Base-by-base conservation (phyloP, 306 rosid species). In the Acmispon strigosus region DNA sequence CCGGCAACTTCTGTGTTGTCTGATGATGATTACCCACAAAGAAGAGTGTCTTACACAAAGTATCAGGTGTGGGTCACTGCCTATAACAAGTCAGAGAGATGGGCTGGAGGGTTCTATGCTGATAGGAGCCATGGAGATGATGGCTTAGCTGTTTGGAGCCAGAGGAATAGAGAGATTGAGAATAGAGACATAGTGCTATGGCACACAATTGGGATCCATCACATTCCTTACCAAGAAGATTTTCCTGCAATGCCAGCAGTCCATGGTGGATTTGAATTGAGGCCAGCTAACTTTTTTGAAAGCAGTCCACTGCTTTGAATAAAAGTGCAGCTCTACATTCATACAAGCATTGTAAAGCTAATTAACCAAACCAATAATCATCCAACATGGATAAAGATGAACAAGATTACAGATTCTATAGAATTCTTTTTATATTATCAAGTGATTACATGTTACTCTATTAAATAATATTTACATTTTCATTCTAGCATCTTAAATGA, bases 141-240 rank as follows among this genome's bases (percentile, higher is more conserved):
- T 73, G 90, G 96, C 69, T 82, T 92, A 75, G 92, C 90, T 29
- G 62, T 86, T 66, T 93, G 98, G 98, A 87, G 89, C 69, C 78
- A 73, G 3, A 89, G 93, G 88, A 84, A 93, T 1, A 90, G 96
- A 39, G 89, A 36, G 36, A 93, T 93, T 20, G 90, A 88, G 55
- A 88, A 93, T 73, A 90, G 19, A 75, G 98, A 93, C 61, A 88
- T 88, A 48, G 98, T 90, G 13, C 0, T 90, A 5, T 90, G 98
- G 98, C 86, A 93, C 77, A 86, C 92, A 1, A 73, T 90, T 22
- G 98, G 98, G 58, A 76, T 93, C 62, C 98, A 90, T 84, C 98
- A 93, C 71, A 64, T 72, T 67, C 97, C 98, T 11, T 88, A 50
- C 68, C 93, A 93, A 73, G 98, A 92, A 81, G 98, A 90, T 61